phyloP scores from a whole-genome alignment of 2,329 filamentous ascomycete species.

The Diaporthe australafricana region DNA sequence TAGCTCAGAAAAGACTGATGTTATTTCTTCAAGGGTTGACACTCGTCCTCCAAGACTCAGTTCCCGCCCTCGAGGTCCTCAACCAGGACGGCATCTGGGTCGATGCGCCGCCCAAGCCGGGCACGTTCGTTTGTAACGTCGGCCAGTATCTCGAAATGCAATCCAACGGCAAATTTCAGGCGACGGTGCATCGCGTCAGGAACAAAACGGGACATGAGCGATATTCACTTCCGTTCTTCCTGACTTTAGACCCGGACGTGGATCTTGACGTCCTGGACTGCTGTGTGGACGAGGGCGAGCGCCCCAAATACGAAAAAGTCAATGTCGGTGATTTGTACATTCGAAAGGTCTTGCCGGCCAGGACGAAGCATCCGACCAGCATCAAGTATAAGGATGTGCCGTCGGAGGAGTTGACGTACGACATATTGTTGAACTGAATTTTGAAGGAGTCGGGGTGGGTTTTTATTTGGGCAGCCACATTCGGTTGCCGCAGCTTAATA shows the following conservation, averaged over 20 bases:
- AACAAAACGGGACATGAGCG: constrained; percentile 51
- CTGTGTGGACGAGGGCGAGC: constrained; percentile 39
- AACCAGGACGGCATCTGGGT: constrained; percentile 55
- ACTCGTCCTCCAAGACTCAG: constrained; percentile 48
- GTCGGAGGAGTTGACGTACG: constrained; percentile 48
- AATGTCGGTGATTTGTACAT: constrained; percentile 50
- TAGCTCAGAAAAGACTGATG: too few species aligned
- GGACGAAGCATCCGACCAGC: constrained; percentile 51
- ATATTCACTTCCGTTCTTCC: constrained; percentile 55
- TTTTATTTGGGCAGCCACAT: too few species aligned
- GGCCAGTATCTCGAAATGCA: constrained; percentile 54
- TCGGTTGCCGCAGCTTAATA: too few species aligned
- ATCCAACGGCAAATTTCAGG: constrained; percentile 52
- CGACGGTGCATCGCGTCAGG: constrained; percentile 53
- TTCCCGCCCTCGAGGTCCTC: constrained; percentile 51
- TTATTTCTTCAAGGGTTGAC: constrained; percentile 49
- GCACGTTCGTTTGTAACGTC: constrained; percentile 54
- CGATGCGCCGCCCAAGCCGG: constrained; percentile 48
- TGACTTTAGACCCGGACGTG: constrained; percentile 42
- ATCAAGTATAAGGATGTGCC: constrained; percentile 50
- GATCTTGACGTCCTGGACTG: constrained; percentile 42
- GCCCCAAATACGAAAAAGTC: constrained; percentile 41
- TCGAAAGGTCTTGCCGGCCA: constrained; percentile 47
- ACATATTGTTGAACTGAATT: constrained; percentile 41
- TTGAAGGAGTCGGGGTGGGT: not conserved